Evolutionary conservation across 2,329 filamentous ascomycete genomes (phyloP).

Genomic region (Clonostachys rosea): DNA sequence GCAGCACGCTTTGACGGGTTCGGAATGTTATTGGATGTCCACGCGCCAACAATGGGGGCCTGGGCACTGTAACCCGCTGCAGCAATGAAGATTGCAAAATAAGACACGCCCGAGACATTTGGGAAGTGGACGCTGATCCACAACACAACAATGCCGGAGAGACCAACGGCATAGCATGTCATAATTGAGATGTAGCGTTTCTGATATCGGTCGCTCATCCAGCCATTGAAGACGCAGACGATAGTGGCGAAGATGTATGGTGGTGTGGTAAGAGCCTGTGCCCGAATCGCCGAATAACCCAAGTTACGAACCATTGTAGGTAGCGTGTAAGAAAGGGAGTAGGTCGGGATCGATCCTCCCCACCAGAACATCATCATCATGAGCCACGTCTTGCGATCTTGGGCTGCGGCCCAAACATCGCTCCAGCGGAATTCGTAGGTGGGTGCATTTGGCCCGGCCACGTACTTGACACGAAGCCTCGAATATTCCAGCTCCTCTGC

Average conservation of each 20-base stretch:
- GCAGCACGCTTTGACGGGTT: background rate
- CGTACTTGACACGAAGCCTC: background rate
- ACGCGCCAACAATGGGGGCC: background rate
- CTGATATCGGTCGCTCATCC: background rate
- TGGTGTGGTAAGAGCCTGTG: conserved; percentile 17
- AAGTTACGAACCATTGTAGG: conserved; percentile 19
- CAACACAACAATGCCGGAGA: background rate
- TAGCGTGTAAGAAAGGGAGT: conserved; percentile 3
- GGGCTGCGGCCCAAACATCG: background rate
- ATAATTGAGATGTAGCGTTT: background rate
- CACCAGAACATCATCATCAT: background rate
- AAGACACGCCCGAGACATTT: background rate
- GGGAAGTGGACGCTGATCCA: background rate
- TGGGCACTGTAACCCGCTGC: background rate
- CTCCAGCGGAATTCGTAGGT: background rate
- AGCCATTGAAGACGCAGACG: conserved; percentile 5
- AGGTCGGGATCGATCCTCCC: background rate
- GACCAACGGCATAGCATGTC: background rate
- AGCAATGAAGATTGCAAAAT: background rate
- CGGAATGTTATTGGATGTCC: background rate
- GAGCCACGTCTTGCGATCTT: background rate
- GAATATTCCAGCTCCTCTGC: conserved; percentile 3
- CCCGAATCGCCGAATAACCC: conserved; percentile 15
- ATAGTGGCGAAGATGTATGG: conserved; percentile 34
- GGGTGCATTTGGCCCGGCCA: background rate